These are phyloP conservation scores for Secale cereale DNA, from an alignment of 176 grass and related monocot species.

Conservation along the genomic window DNA sequence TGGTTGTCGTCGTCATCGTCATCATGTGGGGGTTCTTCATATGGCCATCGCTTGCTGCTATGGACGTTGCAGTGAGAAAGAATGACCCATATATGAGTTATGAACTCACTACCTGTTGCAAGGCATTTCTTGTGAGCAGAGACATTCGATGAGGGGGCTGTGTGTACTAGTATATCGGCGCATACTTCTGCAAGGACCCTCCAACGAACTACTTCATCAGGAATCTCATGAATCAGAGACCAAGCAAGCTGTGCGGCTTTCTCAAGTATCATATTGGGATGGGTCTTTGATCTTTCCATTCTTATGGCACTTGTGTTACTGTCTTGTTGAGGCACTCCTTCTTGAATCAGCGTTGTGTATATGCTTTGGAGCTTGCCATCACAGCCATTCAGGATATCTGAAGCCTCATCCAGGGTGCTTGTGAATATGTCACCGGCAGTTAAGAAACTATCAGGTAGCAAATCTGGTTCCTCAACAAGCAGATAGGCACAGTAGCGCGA, in stretches of 20 bases:
- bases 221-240: not conserved
- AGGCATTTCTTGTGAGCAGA: not conserved
- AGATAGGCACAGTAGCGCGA: slow-evolving; percentile 3
- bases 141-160: not conserved
- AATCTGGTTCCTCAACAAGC: not conserved
- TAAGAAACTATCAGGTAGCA: slow-evolving; percentile 2
- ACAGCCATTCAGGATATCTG: not conserved
- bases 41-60: not conserved
- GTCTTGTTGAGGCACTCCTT: not conserved
- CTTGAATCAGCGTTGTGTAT: not conserved
- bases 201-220: not conserved
- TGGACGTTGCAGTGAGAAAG: not conserved
- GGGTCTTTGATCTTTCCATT: not conserved
- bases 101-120: not conserved
- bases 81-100: not conserved
- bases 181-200: not conserved
- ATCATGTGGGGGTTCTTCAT: too few species aligned
- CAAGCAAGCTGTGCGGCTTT: not conserved
- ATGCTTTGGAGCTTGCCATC: not conserved
- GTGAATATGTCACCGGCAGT: not conserved
- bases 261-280: not conserved
- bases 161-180: not conserved
- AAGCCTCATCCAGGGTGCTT: not conserved
- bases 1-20: not conserved
- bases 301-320: too few species aligned